phyloP scores from a whole-genome alignment of 164 flowering plant species.

The Amborella trichopoda region DNA sequence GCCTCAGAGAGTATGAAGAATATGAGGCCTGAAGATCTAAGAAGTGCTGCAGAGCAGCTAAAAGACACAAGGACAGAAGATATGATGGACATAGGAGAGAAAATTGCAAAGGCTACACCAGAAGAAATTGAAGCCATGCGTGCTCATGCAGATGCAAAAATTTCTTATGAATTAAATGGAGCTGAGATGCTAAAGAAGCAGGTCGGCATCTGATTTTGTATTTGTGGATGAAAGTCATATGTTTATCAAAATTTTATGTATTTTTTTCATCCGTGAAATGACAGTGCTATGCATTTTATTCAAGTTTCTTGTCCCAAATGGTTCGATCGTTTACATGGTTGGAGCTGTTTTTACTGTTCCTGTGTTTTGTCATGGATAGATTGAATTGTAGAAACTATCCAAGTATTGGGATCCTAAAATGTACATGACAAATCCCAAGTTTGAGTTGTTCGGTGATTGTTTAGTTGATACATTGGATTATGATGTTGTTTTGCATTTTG shows the following conservation, averaged over 20 bases:
- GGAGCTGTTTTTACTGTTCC: too few species aligned
- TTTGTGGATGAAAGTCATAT: neutral
- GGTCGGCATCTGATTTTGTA: slow-evolving; percentile 23
- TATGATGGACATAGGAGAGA: slow-evolving; percentile 77
- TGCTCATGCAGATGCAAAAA: slow-evolving; percentile 56
- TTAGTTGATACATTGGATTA: too few species aligned
- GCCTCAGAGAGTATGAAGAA: slow-evolving; percentile 89
- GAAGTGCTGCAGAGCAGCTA: slow-evolving; percentile 75
- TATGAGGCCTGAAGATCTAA: slow-evolving; percentile 79
- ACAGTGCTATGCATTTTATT: too few species aligned
- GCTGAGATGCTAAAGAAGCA: slow-evolving; percentile 81
- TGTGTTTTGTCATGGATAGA: too few species aligned
- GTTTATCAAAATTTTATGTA: neutral
- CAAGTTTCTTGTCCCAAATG: too few species aligned
- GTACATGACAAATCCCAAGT: too few species aligned
- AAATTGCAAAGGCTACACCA: slow-evolving; percentile 78
- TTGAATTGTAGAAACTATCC: too few species aligned
- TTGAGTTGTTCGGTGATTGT: too few species aligned
- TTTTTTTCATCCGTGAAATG: slow-evolving; percentile 1
- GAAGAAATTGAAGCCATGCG: slow-evolving; percentile 82
- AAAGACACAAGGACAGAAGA: slow-evolving; percentile 83
- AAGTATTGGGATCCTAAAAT: too few species aligned
- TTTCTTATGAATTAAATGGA: slow-evolving; percentile 50
- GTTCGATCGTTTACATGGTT: too few species aligned
- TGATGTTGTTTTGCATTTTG: too few species aligned